These are phyloP conservation scores for Botrytis byssoidea DNA, from an alignment of 2,329 filamentous ascomycete species.

Conservation along the genomic window DNA sequence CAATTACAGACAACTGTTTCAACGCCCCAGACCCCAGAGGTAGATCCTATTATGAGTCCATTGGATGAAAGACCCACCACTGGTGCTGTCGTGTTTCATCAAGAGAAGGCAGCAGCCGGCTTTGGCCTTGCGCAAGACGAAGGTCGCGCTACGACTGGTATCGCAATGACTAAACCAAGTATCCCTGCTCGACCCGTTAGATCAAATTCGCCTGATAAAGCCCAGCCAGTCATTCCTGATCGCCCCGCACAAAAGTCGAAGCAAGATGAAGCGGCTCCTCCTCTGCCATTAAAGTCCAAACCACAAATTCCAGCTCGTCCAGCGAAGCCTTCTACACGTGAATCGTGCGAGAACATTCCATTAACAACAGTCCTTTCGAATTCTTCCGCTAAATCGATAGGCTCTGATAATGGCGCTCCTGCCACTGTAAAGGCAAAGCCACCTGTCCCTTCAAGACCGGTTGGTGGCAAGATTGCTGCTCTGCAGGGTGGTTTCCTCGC, in stretches of 20 bases:
- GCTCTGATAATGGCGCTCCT: slow-evolving; percentile 44
- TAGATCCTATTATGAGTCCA: slow-evolving; percentile 41
- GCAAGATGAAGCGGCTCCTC: slow-evolving; percentile 28
- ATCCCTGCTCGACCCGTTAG: slow-evolving; percentile 55
- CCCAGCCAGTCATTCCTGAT: slow-evolving; percentile 37
- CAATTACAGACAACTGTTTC: slow-evolving; percentile 74
- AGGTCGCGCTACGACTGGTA: slow-evolving; percentile 30
- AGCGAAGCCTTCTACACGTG: slow-evolving; percentile 52
- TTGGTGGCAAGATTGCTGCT: slow-evolving; percentile 83
- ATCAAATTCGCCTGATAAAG: slow-evolving; percentile 36
- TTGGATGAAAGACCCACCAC: slow-evolving; percentile 41
- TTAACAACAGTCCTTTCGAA: slow-evolving; percentile 32
- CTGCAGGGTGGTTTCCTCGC: slow-evolving; percentile 90
- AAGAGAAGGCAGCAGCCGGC: slow-evolving; percentile 33
- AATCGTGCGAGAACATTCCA: slow-evolving; percentile 38
- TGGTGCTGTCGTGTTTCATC: slow-evolving; percentile 36
- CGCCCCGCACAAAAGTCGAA: slow-evolving; percentile 28
- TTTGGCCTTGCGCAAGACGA: slow-evolving; percentile 28
- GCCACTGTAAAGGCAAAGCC: slow-evolving; percentile 71
- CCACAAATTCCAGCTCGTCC: slow-evolving; percentile 62
- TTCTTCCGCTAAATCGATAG: slow-evolving; percentile 39
- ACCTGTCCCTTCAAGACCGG: slow-evolving; percentile 72
- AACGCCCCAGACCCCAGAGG: slow-evolving; percentile 50
- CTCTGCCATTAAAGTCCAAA: slow-evolving; percentile 55
- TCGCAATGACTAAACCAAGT: slow-evolving; percentile 56